phyloP scores from a whole-genome alignment of 306 rosid species.

The Albizia julibrissin region DNA sequence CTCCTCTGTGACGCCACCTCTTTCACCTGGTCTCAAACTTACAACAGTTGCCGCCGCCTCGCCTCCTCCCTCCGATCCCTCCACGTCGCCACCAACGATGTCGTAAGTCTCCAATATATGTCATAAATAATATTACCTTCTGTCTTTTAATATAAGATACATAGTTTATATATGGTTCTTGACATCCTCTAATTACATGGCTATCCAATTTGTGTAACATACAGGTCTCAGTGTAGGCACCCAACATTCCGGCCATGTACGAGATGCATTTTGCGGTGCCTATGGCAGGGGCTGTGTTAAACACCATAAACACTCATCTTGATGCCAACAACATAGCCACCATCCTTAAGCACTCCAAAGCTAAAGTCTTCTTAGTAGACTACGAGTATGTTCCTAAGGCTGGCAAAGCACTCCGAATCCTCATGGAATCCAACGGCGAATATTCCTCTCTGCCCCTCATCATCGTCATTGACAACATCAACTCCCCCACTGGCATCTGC shows the following conservation, averaged over 20 bases:
- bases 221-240: slow-evolving; percentile 74
- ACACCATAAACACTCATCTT: slow-evolving; percentile 78
- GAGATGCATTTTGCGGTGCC: slow-evolving; percentile 99
- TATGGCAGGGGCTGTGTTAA: slow-evolving; percentile 87
- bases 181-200: too few relatives aligned
- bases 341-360: slow-evolving; percentile 75
- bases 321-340: slow-evolving; percentile 70
- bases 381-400: slow-evolving; percentile 58
- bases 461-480: slow-evolving; percentile 79
- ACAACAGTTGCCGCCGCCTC: slow-evolving; percentile 72
- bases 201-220: too few relatives aligned
- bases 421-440: slow-evolving; percentile 11
- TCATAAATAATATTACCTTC: too few relatives aligned
- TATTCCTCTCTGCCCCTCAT: slow-evolving; percentile 57
- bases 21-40: slow-evolving; percentile 83
- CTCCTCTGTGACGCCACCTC: slow-evolving; percentile 56
- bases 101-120: slow-evolving; percentile 50
- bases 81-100: slow-evolving; percentile 52
- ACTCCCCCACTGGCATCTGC: slow-evolving; percentile 63
- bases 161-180: too few relatives aligned
- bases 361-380: slow-evolving; percentile 80
- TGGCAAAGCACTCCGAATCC: slow-evolving; percentile 53
- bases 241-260: slow-evolving; percentile 88
- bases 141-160: too few relatives aligned
- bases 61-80: slow-evolving; percentile 82